Conservation (phyloP, 176 grass and related monocot genomes). For the Saccharum officinarum region DNA sequence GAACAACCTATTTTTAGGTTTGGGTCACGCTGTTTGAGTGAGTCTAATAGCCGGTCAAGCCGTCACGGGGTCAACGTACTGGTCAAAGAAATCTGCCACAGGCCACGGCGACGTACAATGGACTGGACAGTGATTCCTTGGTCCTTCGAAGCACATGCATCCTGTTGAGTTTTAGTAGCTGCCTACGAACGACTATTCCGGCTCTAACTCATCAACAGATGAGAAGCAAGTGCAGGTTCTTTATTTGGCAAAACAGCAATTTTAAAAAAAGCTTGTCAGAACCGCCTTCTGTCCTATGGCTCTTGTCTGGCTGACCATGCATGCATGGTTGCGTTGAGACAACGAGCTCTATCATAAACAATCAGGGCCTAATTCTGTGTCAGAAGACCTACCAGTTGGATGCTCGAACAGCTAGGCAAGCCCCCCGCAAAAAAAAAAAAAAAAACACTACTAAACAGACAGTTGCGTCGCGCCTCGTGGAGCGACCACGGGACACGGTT, state of each 20-base stretch:
- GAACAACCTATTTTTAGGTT: too few relatives aligned
- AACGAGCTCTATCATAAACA: neutral
- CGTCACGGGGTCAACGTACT: too few relatives aligned
- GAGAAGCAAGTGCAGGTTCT: neutral
- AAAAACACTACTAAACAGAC: neutral
- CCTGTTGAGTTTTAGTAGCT: too few relatives aligned
- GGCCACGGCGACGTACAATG: too few relatives aligned
- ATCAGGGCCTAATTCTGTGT: neutral
- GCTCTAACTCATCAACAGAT: too few relatives aligned
- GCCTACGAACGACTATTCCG: too few relatives aligned
- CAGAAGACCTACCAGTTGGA: constrained; percentile 17
- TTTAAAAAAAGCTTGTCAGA: neutral
- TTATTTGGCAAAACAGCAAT: neutral
- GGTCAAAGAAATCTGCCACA: too few relatives aligned
- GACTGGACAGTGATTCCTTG: too few relatives aligned
- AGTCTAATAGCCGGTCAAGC: too few relatives aligned
- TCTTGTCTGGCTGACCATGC: neutral
- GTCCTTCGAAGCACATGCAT: too few relatives aligned
- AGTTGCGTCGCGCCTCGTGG: constrained; percentile 8
- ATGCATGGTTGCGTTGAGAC: neutral
- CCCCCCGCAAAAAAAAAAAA: neutral
- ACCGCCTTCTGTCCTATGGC: neutral
- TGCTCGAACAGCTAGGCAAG: neutral
- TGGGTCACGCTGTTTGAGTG: too few relatives aligned
- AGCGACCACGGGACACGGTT: neutral